Evolutionary conservation across 2,329 filamentous ascomycete species (phyloP).

Genomic region (Microcera coccophila): DNA sequence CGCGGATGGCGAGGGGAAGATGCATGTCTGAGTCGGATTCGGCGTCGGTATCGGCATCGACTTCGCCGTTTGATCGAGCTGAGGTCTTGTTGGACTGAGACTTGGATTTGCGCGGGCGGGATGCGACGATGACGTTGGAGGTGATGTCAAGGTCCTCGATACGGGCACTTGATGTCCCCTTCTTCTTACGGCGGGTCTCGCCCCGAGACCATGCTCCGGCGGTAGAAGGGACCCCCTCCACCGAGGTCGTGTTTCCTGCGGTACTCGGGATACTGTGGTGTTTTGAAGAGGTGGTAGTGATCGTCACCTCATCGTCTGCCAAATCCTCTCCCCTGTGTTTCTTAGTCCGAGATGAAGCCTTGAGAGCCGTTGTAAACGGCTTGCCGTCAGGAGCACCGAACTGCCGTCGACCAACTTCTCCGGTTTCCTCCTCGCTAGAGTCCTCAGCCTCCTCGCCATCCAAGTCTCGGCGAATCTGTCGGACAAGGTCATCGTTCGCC

Average conservation of each 20-base stretch:
- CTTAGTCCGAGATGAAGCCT: conserved; percentile 26
- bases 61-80: conserved; percentile 19
- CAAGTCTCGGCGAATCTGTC: conserved; percentile 67
- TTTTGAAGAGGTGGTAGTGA: conserved; percentile 22
- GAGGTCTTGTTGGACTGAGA: conserved; percentile 21
- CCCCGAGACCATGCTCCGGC: conserved; percentile 42
- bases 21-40: conserved; percentile 48
- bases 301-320: conserved; percentile 26
- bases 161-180: conserved; percentile 29
- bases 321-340: conserved; percentile 28
- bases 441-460: conserved; percentile 55
- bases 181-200: conserved; percentile 38
- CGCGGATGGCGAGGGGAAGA: conserved; percentile 55
- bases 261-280: conserved; percentile 20
- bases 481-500: conserved; percentile 73
- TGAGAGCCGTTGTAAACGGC: conserved; percentile 31
- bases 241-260: conserved; percentile 10
- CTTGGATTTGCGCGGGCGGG: conserved; percentile 28
- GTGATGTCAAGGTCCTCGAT: conserved; percentile 41
- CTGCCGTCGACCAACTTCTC: conserved; percentile 64
- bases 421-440: conserved; percentile 49
- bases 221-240: conserved; percentile 23
- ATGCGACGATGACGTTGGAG: conserved; percentile 32
- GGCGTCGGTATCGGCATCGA: conserved; percentile 32
- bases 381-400: conserved; percentile 53